Evolutionary conservation across 768 basidiomycete genomes (phyloP).

Genomic region (Boletus speciosus): DNA sequence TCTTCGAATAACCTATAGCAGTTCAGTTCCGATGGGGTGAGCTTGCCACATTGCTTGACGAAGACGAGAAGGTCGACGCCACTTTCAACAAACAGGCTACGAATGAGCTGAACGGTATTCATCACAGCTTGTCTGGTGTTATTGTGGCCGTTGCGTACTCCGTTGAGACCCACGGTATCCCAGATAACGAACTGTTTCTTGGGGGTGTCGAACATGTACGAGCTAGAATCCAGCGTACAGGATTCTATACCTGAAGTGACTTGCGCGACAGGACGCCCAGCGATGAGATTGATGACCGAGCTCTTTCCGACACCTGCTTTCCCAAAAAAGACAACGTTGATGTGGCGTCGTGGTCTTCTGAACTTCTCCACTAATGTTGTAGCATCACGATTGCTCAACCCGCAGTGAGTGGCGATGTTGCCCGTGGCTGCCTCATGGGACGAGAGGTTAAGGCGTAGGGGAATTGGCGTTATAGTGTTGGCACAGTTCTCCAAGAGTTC

Average conservation of each 20-base stretch:
- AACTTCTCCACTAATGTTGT: no score
- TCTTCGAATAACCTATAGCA: slow-evolving; percentile 32
- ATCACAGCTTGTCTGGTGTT: background rate
- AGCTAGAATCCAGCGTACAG: background rate
- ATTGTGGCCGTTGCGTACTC: background rate
- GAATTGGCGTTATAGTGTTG: no score
- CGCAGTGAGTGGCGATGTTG: no score
- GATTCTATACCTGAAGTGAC: background rate
- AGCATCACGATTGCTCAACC: no score
- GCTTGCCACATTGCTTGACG: slow-evolving; percentile 25
- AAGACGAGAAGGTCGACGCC: slow-evolving; percentile 35
- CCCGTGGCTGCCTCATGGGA: no score
- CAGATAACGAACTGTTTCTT: background rate
- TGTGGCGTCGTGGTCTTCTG: background rate
- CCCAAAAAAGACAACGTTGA: slow-evolving; percentile 27
- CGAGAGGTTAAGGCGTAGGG: no score
- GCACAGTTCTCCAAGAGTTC: background rate
- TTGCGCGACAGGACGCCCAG: background rate
- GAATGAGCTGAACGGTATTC: slow-evolving; percentile 22
- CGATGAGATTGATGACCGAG: slow-evolving; percentile 19
- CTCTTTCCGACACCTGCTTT: slow-evolving; percentile 29
- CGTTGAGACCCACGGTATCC: slow-evolving; percentile 5
- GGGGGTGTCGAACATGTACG: background rate
- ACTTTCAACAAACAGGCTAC: slow-evolving; percentile 2
- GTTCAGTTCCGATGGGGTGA: slow-evolving; percentile 20